phyloP scores from a whole-genome alignment of 1,284 basidiomycete genomes.

The Moniliophthora roreri region DNA sequence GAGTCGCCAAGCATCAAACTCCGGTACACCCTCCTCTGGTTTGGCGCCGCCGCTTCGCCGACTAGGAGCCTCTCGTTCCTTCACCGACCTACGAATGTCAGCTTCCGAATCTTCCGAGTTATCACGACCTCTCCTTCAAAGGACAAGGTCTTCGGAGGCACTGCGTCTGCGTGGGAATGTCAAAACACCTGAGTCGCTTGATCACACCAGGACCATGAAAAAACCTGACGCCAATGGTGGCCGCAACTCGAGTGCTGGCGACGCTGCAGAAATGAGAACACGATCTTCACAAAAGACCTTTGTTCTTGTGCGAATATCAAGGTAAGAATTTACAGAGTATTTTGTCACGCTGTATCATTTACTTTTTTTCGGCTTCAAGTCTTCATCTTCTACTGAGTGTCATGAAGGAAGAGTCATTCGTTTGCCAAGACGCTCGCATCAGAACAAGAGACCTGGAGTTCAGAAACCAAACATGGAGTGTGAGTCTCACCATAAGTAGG shows the following conservation, averaged over 20 bases:
- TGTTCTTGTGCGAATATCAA: slow-evolving; percentile 76
- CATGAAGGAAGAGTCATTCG: slow-evolving; percentile 69
- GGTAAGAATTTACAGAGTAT: slow-evolving; percentile 38
- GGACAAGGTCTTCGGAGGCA: slow-evolving; percentile 35
- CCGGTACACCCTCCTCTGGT: slow-evolving; percentile 14
- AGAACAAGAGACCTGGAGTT: slow-evolving; percentile 77
- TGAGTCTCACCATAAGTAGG: slow-evolving; percentile 34
- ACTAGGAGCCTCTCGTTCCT: slow-evolving; percentile 63
- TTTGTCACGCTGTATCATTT: background rate
- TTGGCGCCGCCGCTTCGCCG: slow-evolving; percentile 42
- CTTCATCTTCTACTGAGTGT: slow-evolving; percentile 69
- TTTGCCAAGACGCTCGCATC: slow-evolving; percentile 72
- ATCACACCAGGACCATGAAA: slow-evolving; percentile 22
- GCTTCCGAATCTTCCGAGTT: slow-evolving; percentile 33
- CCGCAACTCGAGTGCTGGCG: slow-evolving; percentile 32
- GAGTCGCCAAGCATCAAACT: slow-evolving; percentile 26
- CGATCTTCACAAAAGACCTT: slow-evolving; percentile 83
- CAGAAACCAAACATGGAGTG: slow-evolving; percentile 86
- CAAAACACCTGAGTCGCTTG: slow-evolving; percentile 21
- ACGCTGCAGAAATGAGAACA: slow-evolving; percentile 76
- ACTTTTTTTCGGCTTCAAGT: slow-evolving; percentile 33
- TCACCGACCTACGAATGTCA: slow-evolving; percentile 63
- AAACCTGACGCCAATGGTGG: slow-evolving; percentile 10
- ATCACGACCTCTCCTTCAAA: slow-evolving; percentile 26
- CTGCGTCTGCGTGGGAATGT: slow-evolving; percentile 17